Evolutionary conservation across 2,329 filamentous ascomycete species (phyloP).

Genomic region (Lizonia empirigonia): DNA sequence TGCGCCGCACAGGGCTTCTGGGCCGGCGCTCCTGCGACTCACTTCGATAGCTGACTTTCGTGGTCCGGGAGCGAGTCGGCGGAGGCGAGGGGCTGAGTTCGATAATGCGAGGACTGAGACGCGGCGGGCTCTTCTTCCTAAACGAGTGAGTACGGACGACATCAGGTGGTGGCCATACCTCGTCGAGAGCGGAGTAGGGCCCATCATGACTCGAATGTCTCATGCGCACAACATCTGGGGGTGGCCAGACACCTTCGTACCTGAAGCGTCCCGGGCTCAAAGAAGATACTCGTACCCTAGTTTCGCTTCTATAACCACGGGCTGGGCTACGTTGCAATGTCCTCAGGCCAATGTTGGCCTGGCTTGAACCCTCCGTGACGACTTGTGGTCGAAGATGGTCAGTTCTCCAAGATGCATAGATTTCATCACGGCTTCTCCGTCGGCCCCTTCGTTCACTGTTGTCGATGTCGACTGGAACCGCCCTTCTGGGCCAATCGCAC

Average conservation of each 20-base stretch:
- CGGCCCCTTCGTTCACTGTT: conserved; percentile 31
- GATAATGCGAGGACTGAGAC: conserved; percentile 26
- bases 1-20: conserved; percentile 15
- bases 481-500: conserved; percentile 35
- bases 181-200: conserved; percentile 11
- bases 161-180: conserved; percentile 34
- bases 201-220: conserved; percentile 3
- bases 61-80: conserved; percentile 19
- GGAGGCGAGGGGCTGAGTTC: conserved; percentile 36
- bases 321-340: conserved; percentile 28
- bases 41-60: conserved; percentile 21
- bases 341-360: conserved; percentile 32
- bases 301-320: conserved; percentile 12
- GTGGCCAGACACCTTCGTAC: conserved; percentile 26
- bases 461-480: conserved; percentile 25
- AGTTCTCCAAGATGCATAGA: conserved; percentile 24
- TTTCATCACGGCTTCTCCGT: conserved; percentile 27
- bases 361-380: conserved; percentile 26
- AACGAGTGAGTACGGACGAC: conserved; percentile 31
- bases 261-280: conserved; percentile 29
- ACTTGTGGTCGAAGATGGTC: conserved; percentile 23
- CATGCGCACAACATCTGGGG: conserved; percentile 25
- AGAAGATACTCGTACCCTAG: conserved; percentile 25
- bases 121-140: conserved; percentile 20
- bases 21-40: conserved; percentile 23